Conservation (phyloP, 352 stramenopile genomes). For the Globisporangium barbulae region DNA sequence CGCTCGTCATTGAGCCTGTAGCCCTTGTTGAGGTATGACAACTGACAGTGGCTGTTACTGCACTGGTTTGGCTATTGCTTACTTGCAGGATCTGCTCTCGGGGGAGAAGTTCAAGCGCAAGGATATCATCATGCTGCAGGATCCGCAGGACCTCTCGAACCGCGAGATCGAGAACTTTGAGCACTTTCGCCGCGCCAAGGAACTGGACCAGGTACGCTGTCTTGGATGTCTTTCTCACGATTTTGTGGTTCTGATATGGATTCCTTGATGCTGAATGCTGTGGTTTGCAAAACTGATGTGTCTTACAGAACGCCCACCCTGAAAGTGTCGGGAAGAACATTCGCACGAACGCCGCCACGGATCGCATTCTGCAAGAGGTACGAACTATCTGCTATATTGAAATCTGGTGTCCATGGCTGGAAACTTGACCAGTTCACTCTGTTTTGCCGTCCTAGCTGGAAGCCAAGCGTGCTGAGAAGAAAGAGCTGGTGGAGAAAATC, state of each 20-base stretch:
- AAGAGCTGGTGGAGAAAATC: conserved; percentile 66
- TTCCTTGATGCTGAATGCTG: background rate
- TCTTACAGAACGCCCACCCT: conserved; percentile 14
- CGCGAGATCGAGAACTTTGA: conserved; percentile 98
- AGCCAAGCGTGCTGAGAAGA: conserved; percentile 55
- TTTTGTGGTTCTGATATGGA: background rate
- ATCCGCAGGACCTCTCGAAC: conserved; percentile 88
- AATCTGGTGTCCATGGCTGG: background rate
- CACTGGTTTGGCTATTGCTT: too few species aligned
- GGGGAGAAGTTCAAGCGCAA: conserved; percentile 90
- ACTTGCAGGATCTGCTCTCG: conserved; percentile 87
- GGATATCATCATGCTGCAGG: conserved; percentile 95
- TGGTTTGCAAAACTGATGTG: background rate
- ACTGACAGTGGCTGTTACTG: too few species aligned
- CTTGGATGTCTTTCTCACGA: background rate
- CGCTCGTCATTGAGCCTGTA: background rate
- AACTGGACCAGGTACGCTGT: conserved; percentile 30
- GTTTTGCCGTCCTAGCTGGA: conserved; percentile 36
- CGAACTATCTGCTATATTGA: too few species aligned
- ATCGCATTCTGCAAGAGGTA: conserved; percentile 80
- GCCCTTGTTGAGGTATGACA: too few species aligned
- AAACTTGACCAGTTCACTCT: background rate
- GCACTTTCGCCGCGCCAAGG: conserved; percentile 85
- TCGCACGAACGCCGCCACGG: conserved; percentile 76
- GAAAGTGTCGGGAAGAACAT: conserved; percentile 49